Percentiles rank a stretch among this genome's conserved stretches.
These are phyloP conservation scores for Apiotrichum mycotoxinovorans DNA, from an alignment of 1,284 basidiomycete genomes.

Conservation along the genomic window DNA sequence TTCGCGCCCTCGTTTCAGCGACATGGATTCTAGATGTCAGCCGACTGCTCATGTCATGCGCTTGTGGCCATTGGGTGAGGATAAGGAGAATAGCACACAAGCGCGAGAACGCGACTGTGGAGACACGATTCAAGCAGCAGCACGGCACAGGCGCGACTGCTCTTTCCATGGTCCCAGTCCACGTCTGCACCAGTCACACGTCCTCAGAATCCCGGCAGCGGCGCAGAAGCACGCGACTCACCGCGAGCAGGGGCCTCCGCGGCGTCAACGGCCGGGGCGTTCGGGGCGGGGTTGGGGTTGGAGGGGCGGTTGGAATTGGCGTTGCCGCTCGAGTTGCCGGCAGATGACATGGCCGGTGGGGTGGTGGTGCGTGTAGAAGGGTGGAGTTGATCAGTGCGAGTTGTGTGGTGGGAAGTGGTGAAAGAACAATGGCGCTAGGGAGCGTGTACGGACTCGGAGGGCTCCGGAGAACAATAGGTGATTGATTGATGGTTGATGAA, in stretches of 20 bases:
- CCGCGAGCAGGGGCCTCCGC: slow-evolving; percentile 12
- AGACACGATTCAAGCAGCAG: too few relatives aligned
- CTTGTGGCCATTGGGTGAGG: neutral
- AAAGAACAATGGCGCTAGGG: neutral
- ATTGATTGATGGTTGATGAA: too few relatives aligned
- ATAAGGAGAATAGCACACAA: too few relatives aligned
- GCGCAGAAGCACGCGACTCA: neutral
- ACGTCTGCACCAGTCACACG: too few relatives aligned
- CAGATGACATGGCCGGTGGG: slow-evolving; percentile 2
- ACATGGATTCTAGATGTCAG: slow-evolving; percentile 20
- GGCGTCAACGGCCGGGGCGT: slow-evolving; percentile 6
- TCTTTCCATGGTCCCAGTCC: too few relatives aligned
- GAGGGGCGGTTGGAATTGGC: too few relatives aligned
- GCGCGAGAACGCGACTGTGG: too few relatives aligned
- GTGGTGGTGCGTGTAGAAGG: neutral
- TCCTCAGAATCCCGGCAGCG: too few relatives aligned
- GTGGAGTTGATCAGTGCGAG: neutral
- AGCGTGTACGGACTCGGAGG: too few relatives aligned
- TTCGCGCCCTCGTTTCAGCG: slow-evolving; percentile 45
- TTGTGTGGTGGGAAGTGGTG: neutral
- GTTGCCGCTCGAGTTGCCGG: neutral
- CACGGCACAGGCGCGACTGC: too few relatives aligned
- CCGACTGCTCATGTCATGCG: neutral
- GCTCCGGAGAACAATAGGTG: too few relatives aligned
- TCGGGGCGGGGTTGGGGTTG: neutral